Percentiles rank a stretch among this genome's conserved stretches.
Evolutionary conservation across 768 basidiomycete species (phyloP).

Genomic region (Rhodocollybia butyracea): DNA sequence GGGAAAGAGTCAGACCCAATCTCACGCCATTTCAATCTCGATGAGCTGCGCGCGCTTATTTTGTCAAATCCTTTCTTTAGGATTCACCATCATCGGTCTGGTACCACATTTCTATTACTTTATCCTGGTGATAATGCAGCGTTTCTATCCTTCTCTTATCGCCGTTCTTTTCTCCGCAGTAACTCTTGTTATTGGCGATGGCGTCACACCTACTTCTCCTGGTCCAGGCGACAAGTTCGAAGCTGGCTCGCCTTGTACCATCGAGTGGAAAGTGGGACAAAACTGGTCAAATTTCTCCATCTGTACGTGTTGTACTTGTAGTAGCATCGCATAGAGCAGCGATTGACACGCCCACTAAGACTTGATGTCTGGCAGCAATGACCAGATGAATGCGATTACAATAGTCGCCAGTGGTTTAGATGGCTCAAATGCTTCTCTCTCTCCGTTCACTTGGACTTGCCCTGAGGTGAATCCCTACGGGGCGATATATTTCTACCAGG

Average conservation of each 20-base stretch:
- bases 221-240: conserved; percentile 33
- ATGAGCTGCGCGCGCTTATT: no score
- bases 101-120: neutral
- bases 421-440: conserved; percentile 23
- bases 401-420: conserved; percentile 26
- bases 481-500: conserved; percentile 39
- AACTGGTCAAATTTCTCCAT: conserved; percentile 35
- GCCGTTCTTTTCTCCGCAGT: conserved; percentile 6
- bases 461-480: conserved; percentile 34
- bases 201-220: conserved; percentile 30
- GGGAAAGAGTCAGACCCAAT: no score
- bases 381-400: conserved; percentile 29
- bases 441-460: conserved; percentile 33
- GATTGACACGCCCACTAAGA: conserved; percentile 16
- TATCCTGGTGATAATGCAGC: conserved; percentile 8
- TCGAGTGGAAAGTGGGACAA: conserved; percentile 27
- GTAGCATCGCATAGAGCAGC: neutral
- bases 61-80: no score
- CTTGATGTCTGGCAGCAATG: conserved; percentile 37
- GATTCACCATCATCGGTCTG: conserved; percentile 8
- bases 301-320: conserved; percentile 19
- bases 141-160: conserved; percentile 2
- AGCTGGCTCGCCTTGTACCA: conserved; percentile 29
- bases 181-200: conserved; percentile 13
- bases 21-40: no score